Evolutionary conservation across 306 rosid species (phyloP).

Genomic region (Gleditsia sinensis): DNA sequence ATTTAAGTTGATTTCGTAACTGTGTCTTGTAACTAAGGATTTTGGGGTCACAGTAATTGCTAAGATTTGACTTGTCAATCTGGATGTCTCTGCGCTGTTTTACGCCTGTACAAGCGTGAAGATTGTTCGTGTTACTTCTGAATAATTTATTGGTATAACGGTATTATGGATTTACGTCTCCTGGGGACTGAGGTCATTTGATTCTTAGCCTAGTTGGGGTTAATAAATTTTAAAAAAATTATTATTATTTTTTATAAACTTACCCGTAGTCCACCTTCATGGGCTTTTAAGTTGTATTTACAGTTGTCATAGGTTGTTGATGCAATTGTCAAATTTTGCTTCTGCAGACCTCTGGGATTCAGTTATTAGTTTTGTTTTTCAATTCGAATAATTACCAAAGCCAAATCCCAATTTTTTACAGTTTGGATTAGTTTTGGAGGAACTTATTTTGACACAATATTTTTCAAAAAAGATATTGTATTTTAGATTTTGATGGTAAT

Average conservation of each 20-base stretch:
- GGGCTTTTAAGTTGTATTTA: neutral
- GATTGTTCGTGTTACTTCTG: slow-evolving; percentile 10
- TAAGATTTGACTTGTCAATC: slow-evolving; percentile 23
- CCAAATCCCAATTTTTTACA: too few relatives aligned
- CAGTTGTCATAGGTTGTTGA: slow-evolving; percentile 15
- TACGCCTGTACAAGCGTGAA: neutral
- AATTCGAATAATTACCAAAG: neutral
- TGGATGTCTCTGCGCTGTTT: neutral
- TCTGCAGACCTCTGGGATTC: neutral
- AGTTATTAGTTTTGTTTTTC: slow-evolving; percentile 15
- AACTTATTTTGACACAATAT: neutral
- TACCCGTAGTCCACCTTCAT: neutral
- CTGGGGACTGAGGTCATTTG: slow-evolving; percentile 31
- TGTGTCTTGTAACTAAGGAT: slow-evolving; percentile 55
- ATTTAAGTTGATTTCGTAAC: slow-evolving; percentile 42
- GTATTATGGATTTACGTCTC: slow-evolving; percentile 17
- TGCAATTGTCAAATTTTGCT: slow-evolving; percentile 8
- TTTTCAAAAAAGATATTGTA: neutral
- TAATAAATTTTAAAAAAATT: too few relatives aligned
- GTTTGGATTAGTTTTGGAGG: neutral
- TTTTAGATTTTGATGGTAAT: slow-evolving; percentile 16
- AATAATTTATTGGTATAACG: neutral
- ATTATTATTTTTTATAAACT: neutral
- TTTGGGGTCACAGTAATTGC: slow-evolving; percentile 30
- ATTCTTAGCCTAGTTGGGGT: slow-evolving; percentile 10